A percentile compares a stretch with the other conserved stretches of the same genome.
These are phyloP conservation scores for Pleurotus tuoliensis DNA, from an alignment of 768 basidiomycete species.

Conservation along the genomic window DNA sequence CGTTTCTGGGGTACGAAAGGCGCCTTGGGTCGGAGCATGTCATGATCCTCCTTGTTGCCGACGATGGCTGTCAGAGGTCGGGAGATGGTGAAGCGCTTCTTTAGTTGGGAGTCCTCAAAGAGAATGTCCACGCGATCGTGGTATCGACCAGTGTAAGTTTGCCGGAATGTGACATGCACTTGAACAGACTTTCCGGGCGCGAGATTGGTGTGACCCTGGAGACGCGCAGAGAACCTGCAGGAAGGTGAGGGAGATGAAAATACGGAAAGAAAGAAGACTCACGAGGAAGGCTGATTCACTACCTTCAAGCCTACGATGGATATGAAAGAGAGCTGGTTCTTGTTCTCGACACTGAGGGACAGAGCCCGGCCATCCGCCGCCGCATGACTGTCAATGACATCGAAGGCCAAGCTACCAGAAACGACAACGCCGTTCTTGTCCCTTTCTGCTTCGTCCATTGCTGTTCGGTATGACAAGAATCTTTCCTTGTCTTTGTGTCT, in stretches of 20 bases:
- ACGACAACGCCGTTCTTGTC: conserved; percentile 52
- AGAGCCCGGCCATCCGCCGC: conserved; percentile 20
- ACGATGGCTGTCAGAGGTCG: conserved; percentile 42
- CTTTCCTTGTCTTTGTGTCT: conserved; percentile 34
- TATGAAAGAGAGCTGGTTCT: conserved; percentile 25
- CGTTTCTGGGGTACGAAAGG: conserved; percentile 33
- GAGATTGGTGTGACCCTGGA: conserved; percentile 16
- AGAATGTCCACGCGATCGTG: conserved; percentile 45
- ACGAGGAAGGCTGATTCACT: conserved; percentile 25
- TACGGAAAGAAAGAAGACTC: conserved; percentile 6
- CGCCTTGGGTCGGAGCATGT: conserved; percentile 37
- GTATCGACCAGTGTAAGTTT: conserved; percentile 37
- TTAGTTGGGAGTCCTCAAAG: conserved; percentile 32
- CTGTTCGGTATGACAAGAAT: conserved; percentile 36
- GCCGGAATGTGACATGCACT: conserved; percentile 29
- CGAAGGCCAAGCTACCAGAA: conserved; percentile 45
- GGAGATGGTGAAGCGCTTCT: conserved; percentile 41
- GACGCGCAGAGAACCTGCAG: conserved; percentile 22
- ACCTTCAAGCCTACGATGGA: conserved; percentile 23
- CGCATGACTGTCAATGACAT: conserved; percentile 36
- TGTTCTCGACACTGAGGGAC: conserved; percentile 21
- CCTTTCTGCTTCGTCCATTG: conserved; percentile 49
- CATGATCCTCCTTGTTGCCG: conserved; percentile 46
- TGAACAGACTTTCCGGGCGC: conserved; percentile 18
- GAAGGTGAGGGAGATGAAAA: not conserved